A percentile compares a stretch with the other conserved stretches of the same genome.
Conservation (phyloP, 192 early-diverging fungal species). For the Gryganskiella cystojenkinii region DNA sequence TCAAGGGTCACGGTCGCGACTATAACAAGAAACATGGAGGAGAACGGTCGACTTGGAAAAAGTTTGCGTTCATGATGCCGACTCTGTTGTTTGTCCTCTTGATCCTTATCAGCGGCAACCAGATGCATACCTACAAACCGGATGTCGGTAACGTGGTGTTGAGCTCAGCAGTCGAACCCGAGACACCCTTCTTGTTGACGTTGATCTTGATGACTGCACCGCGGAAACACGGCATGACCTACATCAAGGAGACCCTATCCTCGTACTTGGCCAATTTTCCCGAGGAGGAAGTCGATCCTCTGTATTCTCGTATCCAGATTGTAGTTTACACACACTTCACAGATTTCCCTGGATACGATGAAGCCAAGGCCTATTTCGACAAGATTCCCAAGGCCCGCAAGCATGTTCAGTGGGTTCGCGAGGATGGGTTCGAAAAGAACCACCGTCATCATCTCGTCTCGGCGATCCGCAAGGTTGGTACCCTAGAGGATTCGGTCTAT, state of each 20-base stretch:
- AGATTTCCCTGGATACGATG: constrained; percentile 57
- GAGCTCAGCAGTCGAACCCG: constrained; percentile 36
- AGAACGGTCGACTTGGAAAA: constrained; percentile 7
- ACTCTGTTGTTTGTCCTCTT: constrained; percentile 30
- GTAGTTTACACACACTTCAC: constrained; percentile 65
- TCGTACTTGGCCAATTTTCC: constrained; percentile 62
- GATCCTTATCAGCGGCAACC: constrained; percentile 37
- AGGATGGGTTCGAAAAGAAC: constrained; percentile 59
- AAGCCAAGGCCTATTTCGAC: constrained; percentile 42
- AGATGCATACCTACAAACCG: constrained; percentile 20
- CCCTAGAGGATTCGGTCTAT: constrained; percentile 52
- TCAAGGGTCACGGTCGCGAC: constrained; percentile 12
- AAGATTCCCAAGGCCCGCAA: constrained; percentile 54
- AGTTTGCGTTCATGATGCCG: constrained; percentile 17
- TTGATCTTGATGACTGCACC: constrained; percentile 66
- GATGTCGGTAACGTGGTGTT: constrained; percentile 29
- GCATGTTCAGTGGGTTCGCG: constrained; percentile 59
- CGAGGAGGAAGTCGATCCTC: constrained; percentile 45
- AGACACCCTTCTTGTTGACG: constrained; percentile 56
- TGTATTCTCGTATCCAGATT: constrained; percentile 60
- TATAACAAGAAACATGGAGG: constrained; percentile 15
- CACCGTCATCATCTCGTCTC: constrained; percentile 61
- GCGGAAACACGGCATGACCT: constrained; percentile 53
- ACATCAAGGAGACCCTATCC: constrained; percentile 55
- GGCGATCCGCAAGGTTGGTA: constrained; percentile 51